phyloP scores from a whole-genome alignment of 176 grass and related monocot species.

The Bonia amplexicaulis region DNA sequence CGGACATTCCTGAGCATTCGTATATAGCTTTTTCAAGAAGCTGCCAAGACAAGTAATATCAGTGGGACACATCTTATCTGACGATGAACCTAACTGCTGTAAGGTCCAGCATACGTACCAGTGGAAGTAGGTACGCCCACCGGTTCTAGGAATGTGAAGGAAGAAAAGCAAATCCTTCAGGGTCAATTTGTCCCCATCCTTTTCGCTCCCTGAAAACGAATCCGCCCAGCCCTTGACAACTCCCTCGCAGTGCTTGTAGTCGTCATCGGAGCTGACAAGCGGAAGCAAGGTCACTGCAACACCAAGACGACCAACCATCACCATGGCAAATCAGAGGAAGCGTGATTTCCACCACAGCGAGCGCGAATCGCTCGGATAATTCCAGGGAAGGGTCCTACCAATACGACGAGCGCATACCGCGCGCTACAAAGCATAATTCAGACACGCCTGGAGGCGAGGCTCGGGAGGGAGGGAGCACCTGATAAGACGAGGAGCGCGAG shows the following conservation, averaged over 20 bases:
- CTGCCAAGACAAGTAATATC: slow-evolving; percentile 28
- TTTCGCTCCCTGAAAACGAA: slow-evolving; percentile 25
- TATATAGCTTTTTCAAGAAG: slow-evolving; percentile 88
- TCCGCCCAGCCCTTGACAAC: slow-evolving; percentile 65
- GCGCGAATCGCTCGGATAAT: not conserved
- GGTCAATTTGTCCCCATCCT: slow-evolving; percentile 48
- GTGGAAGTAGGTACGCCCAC: slow-evolving; percentile 86
- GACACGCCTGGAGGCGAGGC: not conserved
- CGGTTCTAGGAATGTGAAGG: slow-evolving; percentile 89
- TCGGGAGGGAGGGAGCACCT: not conserved
- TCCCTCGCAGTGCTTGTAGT: slow-evolving; percentile 54
- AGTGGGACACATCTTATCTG: not conserved
- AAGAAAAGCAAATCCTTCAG: slow-evolving; percentile 94
- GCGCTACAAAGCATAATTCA: not conserved
- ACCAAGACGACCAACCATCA: not conserved
- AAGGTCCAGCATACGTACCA: slow-evolving; percentile 39
- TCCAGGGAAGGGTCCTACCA: not conserved
- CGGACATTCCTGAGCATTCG: slow-evolving; percentile 61
- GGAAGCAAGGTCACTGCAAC: slow-evolving; percentile 29
- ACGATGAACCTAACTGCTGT: not conserved
- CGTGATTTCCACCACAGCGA: not conserved
- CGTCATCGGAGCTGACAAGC: slow-evolving; percentile 10
- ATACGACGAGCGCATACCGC: not conserved
- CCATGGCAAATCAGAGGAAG: not conserved
- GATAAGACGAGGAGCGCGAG: slow-evolving; percentile 21